A percentile compares a stretch with the other conserved stretches of the same genome.
Evolutionary conservation across 805 yeast species (phyloP).

Genomic region (Yamadazyma endophytica): DNA sequence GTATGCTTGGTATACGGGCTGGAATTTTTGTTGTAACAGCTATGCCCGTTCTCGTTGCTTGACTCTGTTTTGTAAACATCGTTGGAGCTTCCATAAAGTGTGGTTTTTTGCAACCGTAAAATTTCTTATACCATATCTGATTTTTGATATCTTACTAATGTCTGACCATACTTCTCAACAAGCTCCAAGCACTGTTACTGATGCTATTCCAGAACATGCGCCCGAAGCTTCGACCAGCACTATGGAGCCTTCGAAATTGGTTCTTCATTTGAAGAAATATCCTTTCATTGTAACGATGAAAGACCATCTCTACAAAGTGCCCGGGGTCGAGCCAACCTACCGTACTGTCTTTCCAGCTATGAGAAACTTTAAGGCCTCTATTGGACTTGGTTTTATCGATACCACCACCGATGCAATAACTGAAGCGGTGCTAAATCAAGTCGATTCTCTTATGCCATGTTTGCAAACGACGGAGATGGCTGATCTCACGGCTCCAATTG

Average conservation of each 20-base stretch:
- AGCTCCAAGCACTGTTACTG: background rate
- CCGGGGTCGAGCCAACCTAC: conserved; percentile 3
- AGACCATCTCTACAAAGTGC: conserved; percentile 4
- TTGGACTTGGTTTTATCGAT: conserved; percentile 30
- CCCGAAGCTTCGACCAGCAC: background rate
- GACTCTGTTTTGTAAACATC: background rate
- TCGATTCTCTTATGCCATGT: conserved; percentile 60
- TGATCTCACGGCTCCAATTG: conserved; percentile 44
- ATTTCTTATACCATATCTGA: background rate
- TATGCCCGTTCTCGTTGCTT: no score
- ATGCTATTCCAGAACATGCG: background rate
- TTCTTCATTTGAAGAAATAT: conserved; percentile 10
- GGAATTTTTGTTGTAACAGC: background rate
- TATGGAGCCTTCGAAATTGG: conserved; percentile 5
- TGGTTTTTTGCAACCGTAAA: no score
- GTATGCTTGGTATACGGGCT: background rate
- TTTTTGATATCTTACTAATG: background rate
- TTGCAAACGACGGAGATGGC: conserved; percentile 51
- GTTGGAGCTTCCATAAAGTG: background rate
- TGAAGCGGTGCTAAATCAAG: conserved; percentile 49
- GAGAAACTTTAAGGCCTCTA: conserved; percentile 2
- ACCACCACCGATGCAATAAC: conserved; percentile 48
- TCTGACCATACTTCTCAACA: background rate
- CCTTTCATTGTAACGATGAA: conserved; percentile 10
- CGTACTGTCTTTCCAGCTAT: conserved; percentile 3